phyloP scores from a whole-genome alignment of 192 early-diverging fungal species.

The Chytriomyces sp. region DNA sequence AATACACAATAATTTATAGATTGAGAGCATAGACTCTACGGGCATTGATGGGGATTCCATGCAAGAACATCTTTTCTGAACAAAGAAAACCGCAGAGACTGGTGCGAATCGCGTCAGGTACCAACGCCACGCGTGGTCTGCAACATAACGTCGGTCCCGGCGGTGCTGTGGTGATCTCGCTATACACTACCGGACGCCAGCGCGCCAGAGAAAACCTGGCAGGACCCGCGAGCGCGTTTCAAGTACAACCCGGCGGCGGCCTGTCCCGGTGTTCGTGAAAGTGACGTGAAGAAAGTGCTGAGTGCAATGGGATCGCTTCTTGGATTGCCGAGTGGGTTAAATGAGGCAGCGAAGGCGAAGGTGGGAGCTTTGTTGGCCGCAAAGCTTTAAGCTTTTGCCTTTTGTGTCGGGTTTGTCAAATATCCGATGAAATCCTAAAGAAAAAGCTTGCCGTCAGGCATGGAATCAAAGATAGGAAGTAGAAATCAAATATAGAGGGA shows the following conservation, averaged over 20 bases:
- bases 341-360: background rate
- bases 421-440: no score
- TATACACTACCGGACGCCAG: conserved; percentile 39
- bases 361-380: background rate
- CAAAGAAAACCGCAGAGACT: no score
- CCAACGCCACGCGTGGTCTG: conserved; percentile 62
- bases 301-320: conserved; percentile 29
- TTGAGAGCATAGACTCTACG: no score
- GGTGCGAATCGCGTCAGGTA: conserved; percentile 70
- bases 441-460: no score
- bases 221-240: conserved; percentile 26
- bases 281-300: conserved; percentile 58
- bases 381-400: conserved; percentile 7
- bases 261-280: conserved; percentile 58
- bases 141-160: conserved; percentile 78
- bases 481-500: no score
- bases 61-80: no score
- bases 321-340: background rate
- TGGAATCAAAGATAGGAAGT: no score
- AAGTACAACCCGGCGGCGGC: conserved; percentile 58
- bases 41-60: no score
- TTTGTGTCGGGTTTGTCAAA: no score
- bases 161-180: conserved; percentile 68
- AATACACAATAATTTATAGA: no score
- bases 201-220: conserved; percentile 31